Conservation (phyloP, 345 rosid species). For the Salix brachista region DNA sequence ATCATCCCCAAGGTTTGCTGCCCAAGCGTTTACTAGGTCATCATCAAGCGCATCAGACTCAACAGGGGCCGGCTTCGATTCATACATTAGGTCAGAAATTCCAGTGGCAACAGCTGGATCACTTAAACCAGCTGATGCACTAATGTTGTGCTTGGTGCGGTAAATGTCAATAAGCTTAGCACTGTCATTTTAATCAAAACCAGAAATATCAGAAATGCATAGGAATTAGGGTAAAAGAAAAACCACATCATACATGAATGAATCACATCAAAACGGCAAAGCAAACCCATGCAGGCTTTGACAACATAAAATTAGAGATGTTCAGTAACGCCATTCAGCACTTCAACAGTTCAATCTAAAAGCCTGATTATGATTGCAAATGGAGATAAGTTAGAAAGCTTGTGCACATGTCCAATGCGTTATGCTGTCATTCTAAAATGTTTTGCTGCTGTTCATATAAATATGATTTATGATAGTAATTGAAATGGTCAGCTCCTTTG, state of each 20-base stretch:
- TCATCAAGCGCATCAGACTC: constrained; percentile 85
- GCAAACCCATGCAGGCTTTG: neutral
- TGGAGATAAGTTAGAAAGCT: neutral
- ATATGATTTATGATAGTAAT: neutral
- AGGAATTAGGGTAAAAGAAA: neutral
- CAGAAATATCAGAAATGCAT: neutral
- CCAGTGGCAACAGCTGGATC: constrained; percentile 98
- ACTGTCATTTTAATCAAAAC: constrained; percentile 35
- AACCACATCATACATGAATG: neutral
- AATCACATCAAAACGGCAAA: neutral
- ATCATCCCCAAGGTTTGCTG: constrained; percentile 95
- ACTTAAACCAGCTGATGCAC: constrained; percentile 69
- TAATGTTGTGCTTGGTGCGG: constrained; percentile 83
- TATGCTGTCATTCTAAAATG: neutral
- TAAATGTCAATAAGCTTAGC: constrained; percentile 85
- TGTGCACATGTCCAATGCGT: neutral
- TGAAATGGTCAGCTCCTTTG: neutral
- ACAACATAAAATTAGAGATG: neutral
- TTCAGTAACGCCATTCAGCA: neutral
- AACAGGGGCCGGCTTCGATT: constrained; percentile 63
- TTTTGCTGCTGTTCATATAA: neutral
- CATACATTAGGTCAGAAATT: constrained; percentile 87
- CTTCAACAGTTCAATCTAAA: neutral
- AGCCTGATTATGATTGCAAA: neutral
- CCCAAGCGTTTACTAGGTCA: constrained; percentile 99